Base-by-base conservation (phyloP, 805 yeast genomes). In the Ogataea neopini region DNA sequence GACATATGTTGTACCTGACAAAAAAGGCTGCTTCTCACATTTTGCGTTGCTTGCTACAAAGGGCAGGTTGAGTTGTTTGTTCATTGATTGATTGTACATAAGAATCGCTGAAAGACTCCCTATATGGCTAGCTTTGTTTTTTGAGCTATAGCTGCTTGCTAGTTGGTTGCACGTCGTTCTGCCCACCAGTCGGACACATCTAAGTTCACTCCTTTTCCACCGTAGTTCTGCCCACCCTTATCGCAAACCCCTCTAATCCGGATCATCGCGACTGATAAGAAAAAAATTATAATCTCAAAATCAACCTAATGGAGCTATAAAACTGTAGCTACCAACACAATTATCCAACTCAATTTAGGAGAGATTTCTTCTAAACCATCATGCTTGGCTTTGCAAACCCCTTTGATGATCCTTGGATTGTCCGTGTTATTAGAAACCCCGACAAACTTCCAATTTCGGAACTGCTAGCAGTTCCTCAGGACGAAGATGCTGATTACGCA, bases 161-260 rank as follows among this genome's bases (percentile, higher is more conserved):
- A n/a, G n/a, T n/a, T n/a, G n/a, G n/a, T n/a, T n/a, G n/a, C n/a
- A n/a, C 25, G 25, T 22, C 5, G 25, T 22, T 5, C 7, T 22
- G 25, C 25, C 25, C 25, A 22, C 76, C 32, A 69, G n/a, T n/a
- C n/a, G n/a, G n/a, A n/a, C n/a, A 52, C 34, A 73, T 69, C 77
- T 77, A 75, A 10, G 66, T 67, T 1, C 66, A 49, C 25, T 22
- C 8, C 25, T 22, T 28, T n/a, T n/a, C 36, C 36, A 11, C 43
- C 39, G 34, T 50, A 50, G 9, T 44, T 17, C 20, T 47, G 47
- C 28, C 42, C 37, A 4, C 51, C 51, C 9, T 42, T 47, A 25
- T 52, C 48, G 54, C 49, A 51, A 30, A 29, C 40, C 52, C 48
- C 47, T 11, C 6, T 15, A 4, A 35, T 8, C 26, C 38, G 38